These are phyloP conservation scores for Coprinopsis cinerea DNA, from an alignment of 768 basidiomycete genomes.

Conservation along the genomic window DNA sequence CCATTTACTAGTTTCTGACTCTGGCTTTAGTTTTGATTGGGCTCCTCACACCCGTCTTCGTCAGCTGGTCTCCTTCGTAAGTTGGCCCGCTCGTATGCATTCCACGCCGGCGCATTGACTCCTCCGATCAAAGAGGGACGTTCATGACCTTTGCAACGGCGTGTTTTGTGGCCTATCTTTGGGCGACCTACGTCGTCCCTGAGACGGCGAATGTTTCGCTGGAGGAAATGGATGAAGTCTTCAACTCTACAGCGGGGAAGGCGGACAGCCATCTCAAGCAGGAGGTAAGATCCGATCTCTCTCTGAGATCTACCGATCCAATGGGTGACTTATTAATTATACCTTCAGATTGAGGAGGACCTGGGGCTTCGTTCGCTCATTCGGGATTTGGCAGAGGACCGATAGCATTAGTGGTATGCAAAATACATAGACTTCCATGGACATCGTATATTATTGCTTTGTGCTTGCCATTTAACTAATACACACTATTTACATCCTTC, in stretches of 20 bases:
- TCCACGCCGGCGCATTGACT: neutral
- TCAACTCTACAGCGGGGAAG: slow-evolving; percentile 49
- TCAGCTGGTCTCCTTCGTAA: slow-evolving; percentile 55
- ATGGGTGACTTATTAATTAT: neutral
- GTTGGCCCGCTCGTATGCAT: slow-evolving; percentile 18
- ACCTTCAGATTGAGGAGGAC: slow-evolving; percentile 42
- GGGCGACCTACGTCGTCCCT: slow-evolving; percentile 64
- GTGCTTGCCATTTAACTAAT: too few relatives aligned
- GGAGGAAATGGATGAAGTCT: slow-evolving; percentile 71
- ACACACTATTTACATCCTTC: too few relatives aligned
- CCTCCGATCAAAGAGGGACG: slow-evolving; percentile 41
- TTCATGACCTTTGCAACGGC: slow-evolving; percentile 62
- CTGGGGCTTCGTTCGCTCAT: slow-evolving; percentile 3
- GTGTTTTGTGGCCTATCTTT: slow-evolving; percentile 62
- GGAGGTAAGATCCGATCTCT: slow-evolving; percentile 39
- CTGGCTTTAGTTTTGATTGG: slow-evolving; percentile 60
- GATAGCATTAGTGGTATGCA: too few relatives aligned
- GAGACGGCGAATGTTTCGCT: slow-evolving; percentile 74
- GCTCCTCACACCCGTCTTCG: slow-evolving; percentile 59
- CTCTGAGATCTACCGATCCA: too few relatives aligned
- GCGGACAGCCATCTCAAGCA: slow-evolving; percentile 46
- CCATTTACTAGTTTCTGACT: neutral
- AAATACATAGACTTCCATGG: too few relatives aligned
- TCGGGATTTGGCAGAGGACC: neutral
- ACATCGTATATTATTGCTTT: too few relatives aligned